Base-by-base conservation (phyloP, 2,329 filamentous ascomycete species). In the Fusarium equiseti region DNA sequence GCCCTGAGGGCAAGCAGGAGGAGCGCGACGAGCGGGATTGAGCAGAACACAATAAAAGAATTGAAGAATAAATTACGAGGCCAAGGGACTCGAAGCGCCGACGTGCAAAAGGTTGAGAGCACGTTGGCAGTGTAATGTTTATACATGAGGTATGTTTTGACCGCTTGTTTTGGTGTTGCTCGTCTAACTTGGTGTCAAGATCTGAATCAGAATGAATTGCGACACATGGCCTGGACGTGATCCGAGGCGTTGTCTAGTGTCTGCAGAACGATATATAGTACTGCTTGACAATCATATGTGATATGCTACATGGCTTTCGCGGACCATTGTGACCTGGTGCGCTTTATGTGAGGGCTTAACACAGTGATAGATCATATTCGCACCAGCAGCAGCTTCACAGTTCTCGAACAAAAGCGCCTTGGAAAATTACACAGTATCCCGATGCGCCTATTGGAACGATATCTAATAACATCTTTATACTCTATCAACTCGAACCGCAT, bases 1-100 rank as follows among this genome's bases (percentile, higher is more conserved):
- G 85, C 63, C 85, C 84, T 5, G 82, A 77, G 8, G 80, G 73
- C 15, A 81, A 81, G n/a, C 78, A 67, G 9, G 78, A 77, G 6
- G 78, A 76, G 31, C 62, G 60, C 12, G 70, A 80, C 73, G 78
- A 80, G 29, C 77, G 72, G 18, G 78, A 76, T 22, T 74, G 73
- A 76, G 49, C 38, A 15, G 48, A 40, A 44, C 18, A 32, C 5
- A 57, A 44, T 22, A 24, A 27, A 57, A 16, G 29, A 49, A 20
- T 31, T 12, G n/a, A 38, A 64, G 49, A 59, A 45, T 15, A 44
- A 31, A 35, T 40, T 45, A 22, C 43, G 51, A 51, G 40, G 44
- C 59, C 48, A 46, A 18, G 27, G 50, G 29, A 31, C 29, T 31
- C 35, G 35, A 38, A 38, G 18, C 10, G 35, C 35, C 35, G 35